Base-by-base conservation (phyloP, 805 yeast species). In the Ogataea kodamae region DNA sequence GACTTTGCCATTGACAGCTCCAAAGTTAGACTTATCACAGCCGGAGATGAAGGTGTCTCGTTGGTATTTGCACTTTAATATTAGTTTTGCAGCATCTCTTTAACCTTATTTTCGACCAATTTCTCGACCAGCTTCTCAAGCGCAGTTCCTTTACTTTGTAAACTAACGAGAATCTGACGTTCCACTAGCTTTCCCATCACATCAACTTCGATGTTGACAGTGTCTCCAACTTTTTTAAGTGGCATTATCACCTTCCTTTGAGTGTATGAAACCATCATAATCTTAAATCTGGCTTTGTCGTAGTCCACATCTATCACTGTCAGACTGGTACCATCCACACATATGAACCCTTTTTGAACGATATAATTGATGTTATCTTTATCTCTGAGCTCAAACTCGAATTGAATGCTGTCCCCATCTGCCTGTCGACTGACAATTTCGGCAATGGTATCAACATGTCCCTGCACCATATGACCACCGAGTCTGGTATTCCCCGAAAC, bases 391-490 rank as follows among this genome's bases (percentile, higher is more conserved):
- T 75, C 59, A 60, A 90, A 89, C 3, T 85, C 81, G 56, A 78
- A 82, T 3, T 80, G 68, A 20, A 87, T 64, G 1, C 97, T 80
- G 57, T 87, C 85, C 2, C 78, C 82, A 52, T 89, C 97, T 1
- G 72, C 62, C 7, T 45, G 59, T 17, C 61, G 68, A 1, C 61
- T 57, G 2, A 71, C 68, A 23, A 90, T 81, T 21, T 56, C 59
- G 2, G 96, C 96, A 21, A 81, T 70, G 0, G 96, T 85, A 57
- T 92, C 99, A 18, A 92, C 87, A 63, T 92, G 99, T 5, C 98
- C 99, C 52, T 92, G 98, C 3, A 92, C 99, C 44, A 90, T 76
- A 59, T 92, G 99, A 1, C 99, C 99, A 15, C 99, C 99, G 51
- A 89, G 76, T 43, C 98, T 68, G 5, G 78, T 85, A 33, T 84